A percentile compares a stretch with the other conserved stretches of the same genome.
These are phyloP conservation scores for Conidiobolus incongruus DNA, from an alignment of 371 early-diverging fungal genomes.

Conservation along the genomic window DNA sequence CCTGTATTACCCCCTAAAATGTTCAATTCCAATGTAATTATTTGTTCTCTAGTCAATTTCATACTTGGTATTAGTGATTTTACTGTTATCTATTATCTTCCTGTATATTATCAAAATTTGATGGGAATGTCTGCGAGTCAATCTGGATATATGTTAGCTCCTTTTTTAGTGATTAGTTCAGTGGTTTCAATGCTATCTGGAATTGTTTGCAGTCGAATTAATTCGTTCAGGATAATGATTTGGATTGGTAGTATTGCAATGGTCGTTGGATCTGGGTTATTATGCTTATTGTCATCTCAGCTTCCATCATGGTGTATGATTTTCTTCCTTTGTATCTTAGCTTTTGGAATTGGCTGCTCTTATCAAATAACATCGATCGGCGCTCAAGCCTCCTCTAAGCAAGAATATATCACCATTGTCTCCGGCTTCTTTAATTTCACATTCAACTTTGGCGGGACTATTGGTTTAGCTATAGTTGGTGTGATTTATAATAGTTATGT, in stretches of 20 bases:
- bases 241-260: conserved; percentile 16
- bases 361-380: conserved; percentile 26
- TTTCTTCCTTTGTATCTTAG: conserved; percentile 6
- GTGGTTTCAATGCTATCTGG: too few species aligned
- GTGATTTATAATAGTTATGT: conserved; percentile 20
- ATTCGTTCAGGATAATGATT: conserved; percentile 10
- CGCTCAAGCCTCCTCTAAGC: conserved; percentile 19
- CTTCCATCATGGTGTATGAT: neutral
- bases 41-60: neutral
- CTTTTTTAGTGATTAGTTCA: too few species aligned
- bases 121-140: too few species aligned
- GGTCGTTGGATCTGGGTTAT: conserved; percentile 13
- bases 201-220: too few species aligned
- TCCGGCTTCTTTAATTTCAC: conserved; percentile 34
- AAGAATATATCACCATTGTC: conserved; percentile 8
- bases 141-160: too few species aligned
- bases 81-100: too few species aligned
- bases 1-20: conserved; percentile 31
- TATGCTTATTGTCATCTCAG: neutral
- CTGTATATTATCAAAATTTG: too few species aligned
- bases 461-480: conserved; percentile 37
- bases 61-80: conserved; percentile 16
- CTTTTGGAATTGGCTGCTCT: conserved; percentile 29
- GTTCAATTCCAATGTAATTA: conserved; percentile 13
- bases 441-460: conserved; percentile 37